Percentiles rank a stretch among this genome's conserved stretches.
Conservation (phyloP, 108 stramenopile species). For the Cyclotella distinguenda region DNA sequence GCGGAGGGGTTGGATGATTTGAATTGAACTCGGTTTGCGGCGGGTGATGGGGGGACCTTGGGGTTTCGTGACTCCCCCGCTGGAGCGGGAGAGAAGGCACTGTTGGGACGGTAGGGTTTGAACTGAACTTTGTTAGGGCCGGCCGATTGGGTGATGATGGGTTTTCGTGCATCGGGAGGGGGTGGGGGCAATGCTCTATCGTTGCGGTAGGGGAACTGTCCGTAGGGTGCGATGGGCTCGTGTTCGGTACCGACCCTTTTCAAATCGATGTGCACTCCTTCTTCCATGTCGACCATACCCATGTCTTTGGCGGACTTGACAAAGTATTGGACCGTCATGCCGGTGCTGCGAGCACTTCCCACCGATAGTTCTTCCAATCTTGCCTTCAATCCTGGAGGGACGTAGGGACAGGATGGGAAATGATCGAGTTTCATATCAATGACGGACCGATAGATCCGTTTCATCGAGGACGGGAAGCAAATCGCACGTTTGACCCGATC, state of each 20-base stretch:
- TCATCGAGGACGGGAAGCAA: conserved; percentile 86
- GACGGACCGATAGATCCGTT: conserved; percentile 86
- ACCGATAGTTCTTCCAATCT: conserved; percentile 68
- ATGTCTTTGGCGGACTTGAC: conserved; percentile 70
- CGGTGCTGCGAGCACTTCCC: conserved; percentile 79
- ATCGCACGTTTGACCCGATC: conserved; percentile 88
- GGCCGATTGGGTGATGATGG: too few relatives aligned
- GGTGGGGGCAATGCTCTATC: background rate
- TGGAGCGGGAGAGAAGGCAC: background rate
- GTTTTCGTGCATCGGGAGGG: too few relatives aligned
- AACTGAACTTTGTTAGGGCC: conserved; percentile 12
- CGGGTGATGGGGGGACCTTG: too few relatives aligned
- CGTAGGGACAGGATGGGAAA: conserved; percentile 78
- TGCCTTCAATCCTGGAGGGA: conserved; percentile 68
- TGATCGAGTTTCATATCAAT: conserved; percentile 94
- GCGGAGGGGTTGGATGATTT: background rate
- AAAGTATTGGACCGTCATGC: conserved; percentile 90
- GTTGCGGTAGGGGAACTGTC: too few relatives aligned
- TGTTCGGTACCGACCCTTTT: conserved; percentile 34
- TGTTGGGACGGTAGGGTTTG: too few relatives aligned
- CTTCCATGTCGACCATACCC: conserved; percentile 74
- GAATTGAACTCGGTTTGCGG: too few relatives aligned
- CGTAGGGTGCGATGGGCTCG: background rate
- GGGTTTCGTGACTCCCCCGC: too few relatives aligned
- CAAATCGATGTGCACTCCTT: conserved; percentile 63